Conservation (phyloP, 129 eudicot species). For the Silybum marianum region DNA sequence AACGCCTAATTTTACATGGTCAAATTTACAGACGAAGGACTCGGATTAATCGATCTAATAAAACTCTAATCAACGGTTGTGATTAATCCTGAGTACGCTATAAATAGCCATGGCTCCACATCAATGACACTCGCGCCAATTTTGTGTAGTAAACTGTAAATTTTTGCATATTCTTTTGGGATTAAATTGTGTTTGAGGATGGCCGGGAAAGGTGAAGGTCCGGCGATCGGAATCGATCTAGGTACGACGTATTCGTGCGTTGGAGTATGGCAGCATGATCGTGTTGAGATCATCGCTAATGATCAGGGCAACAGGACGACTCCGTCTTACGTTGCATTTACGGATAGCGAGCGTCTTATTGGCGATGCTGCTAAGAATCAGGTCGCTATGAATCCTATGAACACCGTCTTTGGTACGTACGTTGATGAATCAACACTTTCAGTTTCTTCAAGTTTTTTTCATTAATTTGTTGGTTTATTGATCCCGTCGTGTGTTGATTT, state of each 20-base stretch:
- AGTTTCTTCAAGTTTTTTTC: not conserved
- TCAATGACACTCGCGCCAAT: constrained; percentile 20
- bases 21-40: constrained; percentile 30
- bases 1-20: constrained; percentile 18
- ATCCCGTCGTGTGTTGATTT: not conserved
- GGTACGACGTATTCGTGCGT: constrained; percentile 60
- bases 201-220: constrained; percentile 63
- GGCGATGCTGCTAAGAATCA: constrained; percentile 66
- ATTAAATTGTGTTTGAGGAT: constrained; percentile 21
- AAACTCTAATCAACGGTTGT: constrained; percentile 15
- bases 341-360: constrained; percentile 54
- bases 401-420: constrained; percentile 56
- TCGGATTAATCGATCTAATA: constrained; percentile 20
- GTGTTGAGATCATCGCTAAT: constrained; percentile 61
- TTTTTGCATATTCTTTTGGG: not conserved
- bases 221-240: constrained; percentile 59
- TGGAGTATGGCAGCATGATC: constrained; percentile 63
- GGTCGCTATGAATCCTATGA: constrained; percentile 62
- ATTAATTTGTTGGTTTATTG: not conserved
- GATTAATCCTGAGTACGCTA: constrained; percentile 10
- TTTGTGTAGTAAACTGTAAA: constrained; percentile 6
- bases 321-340: constrained; percentile 61
- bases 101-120: constrained; percentile 15
- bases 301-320: constrained; percentile 70
- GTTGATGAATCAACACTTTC: not conserved